Percentiles rank a stretch among this genome's conserved stretches.
These are phyloP conservation scores for Salix viminalis DNA, from an alignment of 345 rosid genomes.

Conservation along the genomic window DNA sequence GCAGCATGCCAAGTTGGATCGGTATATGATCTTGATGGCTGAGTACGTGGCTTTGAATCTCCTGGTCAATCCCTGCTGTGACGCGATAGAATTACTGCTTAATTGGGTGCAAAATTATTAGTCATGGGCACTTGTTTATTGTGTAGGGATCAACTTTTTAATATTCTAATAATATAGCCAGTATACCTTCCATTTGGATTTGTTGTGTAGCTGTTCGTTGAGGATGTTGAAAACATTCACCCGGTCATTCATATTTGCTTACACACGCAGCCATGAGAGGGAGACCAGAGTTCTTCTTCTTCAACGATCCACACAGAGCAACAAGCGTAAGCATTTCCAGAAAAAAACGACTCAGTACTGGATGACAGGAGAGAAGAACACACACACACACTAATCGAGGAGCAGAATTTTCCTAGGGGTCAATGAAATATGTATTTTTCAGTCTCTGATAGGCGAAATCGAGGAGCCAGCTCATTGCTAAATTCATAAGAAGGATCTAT, in stretches of 20 bases:
- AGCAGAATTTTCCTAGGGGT: too few relatives aligned
- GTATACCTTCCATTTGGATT: slow-evolving; percentile 17
- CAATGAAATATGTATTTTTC: neutral
- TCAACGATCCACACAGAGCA: neutral
- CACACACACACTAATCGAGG: too few relatives aligned
- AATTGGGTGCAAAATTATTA: too few relatives aligned
- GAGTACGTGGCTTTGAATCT: too few relatives aligned
- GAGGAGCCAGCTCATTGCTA: too few relatives aligned
- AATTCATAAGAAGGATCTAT: too few relatives aligned
- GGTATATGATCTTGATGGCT: too few relatives aligned
- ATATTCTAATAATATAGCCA: slow-evolving; percentile 8
- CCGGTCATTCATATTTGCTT: neutral
- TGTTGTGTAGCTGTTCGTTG: slow-evolving; percentile 45
- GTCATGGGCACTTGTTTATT: too few relatives aligned
- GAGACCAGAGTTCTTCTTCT: neutral
- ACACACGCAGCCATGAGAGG: neutral
- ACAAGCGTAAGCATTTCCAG: slow-evolving; percentile 6
- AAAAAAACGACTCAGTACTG: neutral
- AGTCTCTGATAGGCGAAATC: too few relatives aligned
- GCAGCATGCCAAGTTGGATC: too few relatives aligned
- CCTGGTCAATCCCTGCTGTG: too few relatives aligned
- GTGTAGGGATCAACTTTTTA: neutral
- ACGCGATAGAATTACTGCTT: too few relatives aligned
- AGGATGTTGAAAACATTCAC: slow-evolving; percentile 30
- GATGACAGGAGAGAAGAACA: neutral